Conservation (phyloP, 169 alveolate genomes). For the Plasmodium cynomolgi region DNA sequence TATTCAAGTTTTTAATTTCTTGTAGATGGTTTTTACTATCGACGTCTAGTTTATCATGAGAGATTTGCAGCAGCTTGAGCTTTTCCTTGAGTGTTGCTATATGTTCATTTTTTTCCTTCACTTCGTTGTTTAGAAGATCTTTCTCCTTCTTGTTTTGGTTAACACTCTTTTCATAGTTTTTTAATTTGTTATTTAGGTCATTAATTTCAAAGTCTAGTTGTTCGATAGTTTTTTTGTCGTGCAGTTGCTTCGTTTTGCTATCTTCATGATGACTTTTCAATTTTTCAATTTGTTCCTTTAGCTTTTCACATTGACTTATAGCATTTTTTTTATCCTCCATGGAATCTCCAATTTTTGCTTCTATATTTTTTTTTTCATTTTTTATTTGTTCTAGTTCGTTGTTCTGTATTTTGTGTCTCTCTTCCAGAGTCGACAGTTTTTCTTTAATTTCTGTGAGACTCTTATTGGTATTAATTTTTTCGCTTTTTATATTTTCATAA, state of each 20-base stretch:
- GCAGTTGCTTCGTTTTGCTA: constrained; percentile 85
- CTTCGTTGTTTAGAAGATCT: constrained; percentile 87
- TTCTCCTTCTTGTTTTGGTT: constrained; percentile 83
- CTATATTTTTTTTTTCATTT: constrained; percentile 72
- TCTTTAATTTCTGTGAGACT: constrained; percentile 89
- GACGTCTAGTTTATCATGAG: constrained; percentile 88
- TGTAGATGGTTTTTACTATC: constrained; percentile 82
- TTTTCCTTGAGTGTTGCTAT: constrained; percentile 89
- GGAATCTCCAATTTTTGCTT: constrained; percentile 76
- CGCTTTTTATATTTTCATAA: constrained; percentile 79
- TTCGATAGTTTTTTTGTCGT: constrained; percentile 87
- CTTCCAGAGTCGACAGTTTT: constrained; percentile 86
- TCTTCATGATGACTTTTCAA: constrained; percentile 87
- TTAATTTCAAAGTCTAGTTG: constrained; percentile 88
- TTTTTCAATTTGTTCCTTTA: constrained; percentile 85
- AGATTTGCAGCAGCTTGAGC: constrained; percentile 88
- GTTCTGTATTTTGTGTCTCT: constrained; percentile 85
- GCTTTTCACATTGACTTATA: constrained; percentile 82
- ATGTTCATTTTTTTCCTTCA: constrained; percentile 90
- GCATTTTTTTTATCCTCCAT: constrained; percentile 87
- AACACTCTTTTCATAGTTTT: constrained; percentile 87
- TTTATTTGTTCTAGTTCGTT: constrained; percentile 71
- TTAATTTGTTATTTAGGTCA: constrained; percentile 87
- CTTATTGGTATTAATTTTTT: constrained; percentile 90
- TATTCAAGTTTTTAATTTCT: constrained; percentile 81